Evolutionary conservation across 1,284 basidiomycete species (phyloP).

Genomic region (Ustilago cynodontis): DNA sequence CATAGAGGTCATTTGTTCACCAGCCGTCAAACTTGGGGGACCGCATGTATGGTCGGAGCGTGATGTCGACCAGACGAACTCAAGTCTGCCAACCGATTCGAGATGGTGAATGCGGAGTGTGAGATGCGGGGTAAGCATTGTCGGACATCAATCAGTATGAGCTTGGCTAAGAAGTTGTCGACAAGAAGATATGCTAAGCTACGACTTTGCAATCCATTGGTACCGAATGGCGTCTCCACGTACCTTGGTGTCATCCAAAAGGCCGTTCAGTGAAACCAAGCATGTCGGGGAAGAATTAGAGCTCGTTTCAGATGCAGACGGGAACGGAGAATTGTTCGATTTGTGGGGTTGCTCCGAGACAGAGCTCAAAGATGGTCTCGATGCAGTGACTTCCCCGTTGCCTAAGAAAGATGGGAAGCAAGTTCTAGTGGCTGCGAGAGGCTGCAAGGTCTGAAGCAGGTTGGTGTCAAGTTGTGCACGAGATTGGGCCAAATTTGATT

Average conservation of each 20-base stretch:
- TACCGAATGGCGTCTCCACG: neutral
- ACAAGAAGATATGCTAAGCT: neutral
- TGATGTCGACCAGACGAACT: too few species aligned
- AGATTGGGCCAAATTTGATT: neutral
- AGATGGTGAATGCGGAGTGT: neutral
- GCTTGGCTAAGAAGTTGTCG: constrained; percentile 11
- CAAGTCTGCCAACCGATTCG: too few species aligned
- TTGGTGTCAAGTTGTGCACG: too few species aligned
- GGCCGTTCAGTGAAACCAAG: neutral
- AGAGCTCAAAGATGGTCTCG: neutral
- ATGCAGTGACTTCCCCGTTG: neutral
- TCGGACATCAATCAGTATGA: neutral
- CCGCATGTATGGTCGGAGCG: too few species aligned
- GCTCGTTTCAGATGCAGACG: neutral
- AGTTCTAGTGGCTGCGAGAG: too few species aligned
- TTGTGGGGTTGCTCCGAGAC: constrained; percentile 3
- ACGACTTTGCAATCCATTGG: too few species aligned
- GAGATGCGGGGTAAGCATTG: constrained; percentile 1
- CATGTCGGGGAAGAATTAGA: neutral
- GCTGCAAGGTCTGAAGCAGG: too few species aligned
- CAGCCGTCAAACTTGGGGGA: too few species aligned
- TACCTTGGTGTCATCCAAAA: too few species aligned
- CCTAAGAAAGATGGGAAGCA: too few species aligned
- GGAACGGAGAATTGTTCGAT: neutral
- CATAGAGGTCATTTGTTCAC: neutral